Evolutionary conservation across 345 rosid genomes (phyloP), one percentile per base, ranked within the genome.

Genomic region (Pistacia atlantica): DNA sequence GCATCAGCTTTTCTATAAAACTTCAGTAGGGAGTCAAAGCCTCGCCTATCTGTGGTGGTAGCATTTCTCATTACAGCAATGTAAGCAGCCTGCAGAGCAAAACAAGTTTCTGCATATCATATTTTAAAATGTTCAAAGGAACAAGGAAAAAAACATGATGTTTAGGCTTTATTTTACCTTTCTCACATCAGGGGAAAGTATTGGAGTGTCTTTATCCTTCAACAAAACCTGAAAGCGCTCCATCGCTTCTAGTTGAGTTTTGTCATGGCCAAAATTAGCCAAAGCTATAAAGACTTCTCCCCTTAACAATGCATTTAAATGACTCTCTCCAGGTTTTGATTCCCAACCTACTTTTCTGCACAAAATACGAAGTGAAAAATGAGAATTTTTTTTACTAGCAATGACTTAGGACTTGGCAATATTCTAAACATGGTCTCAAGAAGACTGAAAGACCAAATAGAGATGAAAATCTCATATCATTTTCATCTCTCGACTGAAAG

Each of bases 1-100:
- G 80, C 67, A 65, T 88, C 86, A 22, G 83, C 70, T 77, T 84
- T 89, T 82, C 86, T 83, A 31, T 86, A 86, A 2, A 86, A 73
- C 69, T 75, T 82, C 77, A 79, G 49, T n/a, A 86, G 71, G 31
- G 81, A 78, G 72, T 84, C 87, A 3, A 88, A 77, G 52, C 81
- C 80, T 54, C 60, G 55, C 55, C 85, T 80, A 72, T 74, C 81
- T 52, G 46, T 46, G 61, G 61, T 18, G 54, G 77, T 81, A 49
- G 78, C 31, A 35, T 75, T 88, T 71, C 87, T 82, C 81, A 88
- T 80, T 13, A 81, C 75, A 52, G 84, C 69, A 77, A 79, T 70
- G 56, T 86, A 88, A 55, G 86, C 80, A 75, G 86, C 86, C 91
- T 88, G 82, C 65, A 72, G 6, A 52, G 28, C 4, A 57, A 65